Percentiles rank a stretch among this genome's conserved stretches.
Evolutionary conservation across 768 basidiomycete genomes (phyloP).

Genomic region (Tricholoma hemisulphureum): DNA sequence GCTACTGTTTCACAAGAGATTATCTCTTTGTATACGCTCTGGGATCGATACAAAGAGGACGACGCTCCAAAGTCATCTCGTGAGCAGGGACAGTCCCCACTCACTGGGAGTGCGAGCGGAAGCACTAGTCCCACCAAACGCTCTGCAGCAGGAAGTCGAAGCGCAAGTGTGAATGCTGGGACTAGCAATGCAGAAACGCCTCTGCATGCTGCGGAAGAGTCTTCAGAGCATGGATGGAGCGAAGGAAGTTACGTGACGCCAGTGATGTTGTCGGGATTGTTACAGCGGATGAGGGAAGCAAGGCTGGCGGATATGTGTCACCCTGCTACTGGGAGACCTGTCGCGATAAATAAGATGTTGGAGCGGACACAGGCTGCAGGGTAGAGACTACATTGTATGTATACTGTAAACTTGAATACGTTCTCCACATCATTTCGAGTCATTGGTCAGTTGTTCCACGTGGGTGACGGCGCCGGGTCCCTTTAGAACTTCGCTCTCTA

Average conservation of each 20-base stretch:
- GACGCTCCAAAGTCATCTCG: conserved; percentile 28
- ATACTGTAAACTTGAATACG: no score
- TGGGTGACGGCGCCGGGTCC: no score
- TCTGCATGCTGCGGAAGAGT: conserved; percentile 21
- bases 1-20: conserved; percentile 90
- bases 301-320: conserved; percentile 57
- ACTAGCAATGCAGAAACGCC: conserved; percentile 29
- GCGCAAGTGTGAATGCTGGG: conserved; percentile 9
- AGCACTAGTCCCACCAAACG: conserved; percentile 27
- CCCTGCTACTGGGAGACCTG: conserved; percentile 46
- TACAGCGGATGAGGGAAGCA: conserved; percentile 67
- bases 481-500: no score
- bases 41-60: conserved; percentile 81
- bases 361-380: conserved; percentile 70
- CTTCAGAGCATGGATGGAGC: conserved; percentile 12
- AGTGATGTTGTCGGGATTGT: conserved; percentile 49
- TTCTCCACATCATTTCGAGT: no score
- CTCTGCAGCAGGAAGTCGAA: conserved; percentile 20
- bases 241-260: conserved; percentile 53
- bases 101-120: conserved; percentile 18
- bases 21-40: conserved; percentile 82
- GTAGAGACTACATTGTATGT: conserved; percentile 15
- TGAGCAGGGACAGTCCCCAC: conserved; percentile 28
- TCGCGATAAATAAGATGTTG: conserved; percentile 68
- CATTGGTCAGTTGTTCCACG: no score